A percentile compares a stretch with the other conserved stretches of the same genome.
Evolutionary conservation across 345 rosid genomes (phyloP).

Genomic region (Salix arbutifolia): DNA sequence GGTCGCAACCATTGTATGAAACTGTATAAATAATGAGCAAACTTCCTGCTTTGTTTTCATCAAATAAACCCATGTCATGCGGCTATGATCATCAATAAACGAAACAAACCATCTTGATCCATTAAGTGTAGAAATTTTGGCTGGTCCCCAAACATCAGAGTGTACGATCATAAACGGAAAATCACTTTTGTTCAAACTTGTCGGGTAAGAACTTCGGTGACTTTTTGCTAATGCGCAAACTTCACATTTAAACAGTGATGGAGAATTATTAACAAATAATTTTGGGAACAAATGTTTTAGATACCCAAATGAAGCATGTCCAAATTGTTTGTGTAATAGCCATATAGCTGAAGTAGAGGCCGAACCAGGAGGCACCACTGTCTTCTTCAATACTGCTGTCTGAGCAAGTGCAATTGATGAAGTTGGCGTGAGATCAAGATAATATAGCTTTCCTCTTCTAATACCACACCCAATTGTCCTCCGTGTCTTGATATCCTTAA

Average conservation of each 20-base stretch:
- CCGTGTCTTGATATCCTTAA: constrained; percentile 1
- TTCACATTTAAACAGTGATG: not conserved
- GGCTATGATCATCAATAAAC: not conserved
- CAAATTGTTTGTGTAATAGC: not conserved
- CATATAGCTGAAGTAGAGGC: not conserved
- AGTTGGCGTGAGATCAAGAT: not conserved
- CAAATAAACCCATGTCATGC: not conserved
- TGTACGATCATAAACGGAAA: not conserved
- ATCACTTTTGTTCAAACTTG: not conserved
- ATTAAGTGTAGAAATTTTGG: not conserved
- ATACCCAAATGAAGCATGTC: constrained; percentile 3
- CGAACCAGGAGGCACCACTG: no score
- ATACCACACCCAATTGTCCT: constrained; percentile 4
- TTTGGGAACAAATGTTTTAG: not conserved
- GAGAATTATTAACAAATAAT: not conserved
- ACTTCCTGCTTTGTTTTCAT: not conserved
- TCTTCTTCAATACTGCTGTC: not conserved
- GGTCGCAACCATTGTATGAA: not conserved
- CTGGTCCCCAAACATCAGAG: not conserved
- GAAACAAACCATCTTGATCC: not conserved
- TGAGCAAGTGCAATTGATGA: not conserved
- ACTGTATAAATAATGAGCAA: not conserved
- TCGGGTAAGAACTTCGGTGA: not conserved
- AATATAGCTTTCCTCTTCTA: not conserved
- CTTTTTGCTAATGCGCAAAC: not conserved